Conservation (phyloP, 73 alveolate genomes). For the Paramecium tetraurelia region DNA sequence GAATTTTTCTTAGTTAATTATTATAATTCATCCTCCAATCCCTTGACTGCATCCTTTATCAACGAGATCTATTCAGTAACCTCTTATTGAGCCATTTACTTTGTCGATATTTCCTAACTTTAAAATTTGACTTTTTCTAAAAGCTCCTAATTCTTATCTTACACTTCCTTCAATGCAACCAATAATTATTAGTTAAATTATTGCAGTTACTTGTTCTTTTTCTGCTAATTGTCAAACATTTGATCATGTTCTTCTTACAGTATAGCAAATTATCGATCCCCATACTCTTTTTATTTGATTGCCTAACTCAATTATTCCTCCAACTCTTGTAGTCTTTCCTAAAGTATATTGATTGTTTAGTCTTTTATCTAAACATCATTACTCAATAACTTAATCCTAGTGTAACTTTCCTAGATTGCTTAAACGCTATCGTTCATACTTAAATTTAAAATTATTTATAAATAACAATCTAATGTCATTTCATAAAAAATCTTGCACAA, state of each 20-base stretch:
- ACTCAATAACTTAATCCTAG: constrained; percentile 42
- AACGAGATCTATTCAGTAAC: not conserved
- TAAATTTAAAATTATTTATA: not conserved
- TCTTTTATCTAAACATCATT: constrained; percentile 36
- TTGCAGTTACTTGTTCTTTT: constrained; percentile 17
- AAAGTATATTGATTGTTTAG: constrained; percentile 20
- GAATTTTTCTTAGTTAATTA: not conserved
- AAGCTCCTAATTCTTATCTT: constrained; percentile 49
- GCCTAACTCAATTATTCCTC: constrained; percentile 12
- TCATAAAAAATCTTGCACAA: not conserved
- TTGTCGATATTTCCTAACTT: not conserved
- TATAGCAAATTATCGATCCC: not conserved
- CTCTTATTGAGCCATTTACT: not conserved
- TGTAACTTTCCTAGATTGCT: constrained; percentile 31
- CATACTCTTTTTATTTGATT: constrained; percentile 1
- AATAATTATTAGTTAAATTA: constrained; percentile 11
- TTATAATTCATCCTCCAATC: constrained; percentile 3
- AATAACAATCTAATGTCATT: not conserved
- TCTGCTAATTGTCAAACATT: constrained; percentile 39
- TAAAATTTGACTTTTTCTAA: constrained; percentile 1
- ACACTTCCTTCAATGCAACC: constrained; percentile 11
- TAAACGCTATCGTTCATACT: constrained; percentile 43
- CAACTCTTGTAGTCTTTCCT: constrained; percentile 24
- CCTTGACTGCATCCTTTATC: constrained; percentile 38
- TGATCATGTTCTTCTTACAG: constrained; percentile 43